Percentiles rank a stretch among this genome's conserved stretches.
Evolutionary conservation across 495 filamentous ascomycete genomes (phyloP).

Genomic region (Podospora didyma): DNA sequence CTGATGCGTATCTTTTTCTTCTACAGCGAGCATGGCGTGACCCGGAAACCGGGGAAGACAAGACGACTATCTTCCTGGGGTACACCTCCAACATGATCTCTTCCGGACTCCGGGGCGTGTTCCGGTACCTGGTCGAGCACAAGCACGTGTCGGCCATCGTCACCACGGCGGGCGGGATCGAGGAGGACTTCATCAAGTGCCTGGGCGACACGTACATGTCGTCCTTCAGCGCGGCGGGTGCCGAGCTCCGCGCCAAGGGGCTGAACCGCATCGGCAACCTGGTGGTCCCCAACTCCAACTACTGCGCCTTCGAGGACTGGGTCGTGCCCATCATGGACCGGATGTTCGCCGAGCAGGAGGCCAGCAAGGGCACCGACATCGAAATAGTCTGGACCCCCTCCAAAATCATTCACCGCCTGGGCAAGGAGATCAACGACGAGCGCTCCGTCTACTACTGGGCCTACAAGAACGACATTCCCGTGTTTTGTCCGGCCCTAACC

Average conservation of each 20-base stretch:
- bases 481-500: constrained; percentile 94
- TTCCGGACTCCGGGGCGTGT: constrained; percentile 83
- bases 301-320: constrained; percentile 97
- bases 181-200: constrained; percentile 98
- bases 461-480: constrained; percentile 85
- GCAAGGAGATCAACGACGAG: constrained; percentile 88
- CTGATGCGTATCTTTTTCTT: neutral
- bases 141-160: constrained; percentile 88
- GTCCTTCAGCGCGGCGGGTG: constrained; percentile 70
- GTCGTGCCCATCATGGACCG: constrained; percentile 82
- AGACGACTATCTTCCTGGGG: constrained; percentile 91
- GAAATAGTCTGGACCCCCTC: constrained; percentile 86
- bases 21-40: constrained; percentile 68
- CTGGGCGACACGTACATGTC: constrained; percentile 90
- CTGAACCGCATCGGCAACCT: constrained; percentile 95
- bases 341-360: constrained; percentile 92
- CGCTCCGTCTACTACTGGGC: constrained; percentile 92
- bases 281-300: constrained; percentile 94
- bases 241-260: constrained; percentile 71
- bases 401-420: constrained; percentile 79
- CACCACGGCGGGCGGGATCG: constrained; percentile 92
- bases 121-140: constrained; percentile 90
- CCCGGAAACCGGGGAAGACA: constrained; percentile 63
- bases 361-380: constrained; percentile 59
- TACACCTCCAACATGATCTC: constrained; percentile 97